These are phyloP conservation scores for Grammothele lineata DNA, from an alignment of 768 basidiomycete species.

Conservation along the genomic window DNA sequence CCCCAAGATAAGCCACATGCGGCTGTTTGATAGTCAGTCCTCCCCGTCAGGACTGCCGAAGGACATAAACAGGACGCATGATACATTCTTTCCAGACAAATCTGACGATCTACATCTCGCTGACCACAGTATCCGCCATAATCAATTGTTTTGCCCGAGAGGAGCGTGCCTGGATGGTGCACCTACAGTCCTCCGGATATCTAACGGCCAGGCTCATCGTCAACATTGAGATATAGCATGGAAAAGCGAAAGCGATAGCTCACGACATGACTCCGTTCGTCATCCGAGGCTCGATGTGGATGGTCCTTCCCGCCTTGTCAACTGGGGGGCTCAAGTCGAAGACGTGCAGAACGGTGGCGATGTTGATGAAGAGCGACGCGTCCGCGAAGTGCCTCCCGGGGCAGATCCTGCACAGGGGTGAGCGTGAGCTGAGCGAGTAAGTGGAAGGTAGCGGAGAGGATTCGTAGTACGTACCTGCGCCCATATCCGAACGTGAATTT, in stretches of 20 bases:
- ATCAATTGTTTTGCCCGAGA: neutral
- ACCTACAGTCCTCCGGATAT: constrained; percentile 7
- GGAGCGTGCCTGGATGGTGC: constrained; percentile 10
- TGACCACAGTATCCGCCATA: too few relatives aligned
- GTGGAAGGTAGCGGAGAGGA: too few relatives aligned
- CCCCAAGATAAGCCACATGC: too few relatives aligned
- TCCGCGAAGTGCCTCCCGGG: constrained; percentile 11
- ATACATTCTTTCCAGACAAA: too few relatives aligned
- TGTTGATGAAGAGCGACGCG: constrained; percentile 11
- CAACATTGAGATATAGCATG: neutral
- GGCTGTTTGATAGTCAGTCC: too few relatives aligned
- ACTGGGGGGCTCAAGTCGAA: constrained; percentile 7
- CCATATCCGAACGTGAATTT: constrained; percentile 24
- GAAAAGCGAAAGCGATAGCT: neutral
- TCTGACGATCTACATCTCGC: too few relatives aligned
- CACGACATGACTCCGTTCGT: neutral
- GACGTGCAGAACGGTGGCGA: constrained; percentile 12
- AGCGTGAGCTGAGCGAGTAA: neutral
- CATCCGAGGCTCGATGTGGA: neutral
- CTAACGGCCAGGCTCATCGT: neutral
- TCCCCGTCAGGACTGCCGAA: too few relatives aligned
- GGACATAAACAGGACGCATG: too few relatives aligned
- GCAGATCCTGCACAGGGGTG: neutral
- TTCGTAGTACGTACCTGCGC: constrained; percentile 8
- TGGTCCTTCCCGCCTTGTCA: constrained; percentile 1